These are phyloP conservation scores for Monosporozyma yasuniensis DNA, from an alignment of 805 yeast genomes.

Conservation along the genomic window DNA sequence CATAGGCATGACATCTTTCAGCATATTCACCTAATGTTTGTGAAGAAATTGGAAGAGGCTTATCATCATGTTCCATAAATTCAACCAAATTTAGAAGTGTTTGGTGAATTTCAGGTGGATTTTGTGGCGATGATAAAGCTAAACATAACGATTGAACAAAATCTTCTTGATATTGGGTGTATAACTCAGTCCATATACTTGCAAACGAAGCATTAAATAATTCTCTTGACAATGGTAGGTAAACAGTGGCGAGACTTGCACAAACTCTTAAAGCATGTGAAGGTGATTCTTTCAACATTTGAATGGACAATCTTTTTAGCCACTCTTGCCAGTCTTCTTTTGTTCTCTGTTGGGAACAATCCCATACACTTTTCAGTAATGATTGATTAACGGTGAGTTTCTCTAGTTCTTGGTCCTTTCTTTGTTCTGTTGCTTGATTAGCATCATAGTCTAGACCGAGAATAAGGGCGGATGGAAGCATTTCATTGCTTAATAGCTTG, in stretches of 20 bases:
- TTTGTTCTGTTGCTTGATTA: constrained; percentile 30
- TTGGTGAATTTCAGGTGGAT: constrained; percentile 91
- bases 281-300: constrained; percentile 80
- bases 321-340: constrained; percentile 96
- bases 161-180: constrained; percentile 83
- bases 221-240: constrained; percentile 78
- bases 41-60: constrained; percentile 79
- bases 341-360: constrained; percentile 77
- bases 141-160: constrained; percentile 73
- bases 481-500: constrained; percentile 68
- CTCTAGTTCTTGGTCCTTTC: constrained; percentile 30
- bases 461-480: constrained; percentile 62
- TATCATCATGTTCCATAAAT: constrained; percentile 94
- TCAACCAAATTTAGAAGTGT: constrained; percentile 81
- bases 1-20: constrained; percentile 89
- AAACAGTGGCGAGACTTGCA: constrained; percentile 74
- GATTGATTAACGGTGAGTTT: constrained; percentile 62
- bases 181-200: constrained; percentile 85
- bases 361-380: constrained; percentile 75
- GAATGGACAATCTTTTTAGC: constrained; percentile 76
- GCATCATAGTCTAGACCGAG: constrained; percentile 33
- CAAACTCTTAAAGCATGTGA: constrained; percentile 90
- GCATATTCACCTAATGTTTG: constrained; percentile 85
- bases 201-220: constrained; percentile 87
- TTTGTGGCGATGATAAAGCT: constrained; percentile 79